phyloP scores from a whole-genome alignment of 2,329 filamentous ascomycete species.

The Dothistroma pini region DNA sequence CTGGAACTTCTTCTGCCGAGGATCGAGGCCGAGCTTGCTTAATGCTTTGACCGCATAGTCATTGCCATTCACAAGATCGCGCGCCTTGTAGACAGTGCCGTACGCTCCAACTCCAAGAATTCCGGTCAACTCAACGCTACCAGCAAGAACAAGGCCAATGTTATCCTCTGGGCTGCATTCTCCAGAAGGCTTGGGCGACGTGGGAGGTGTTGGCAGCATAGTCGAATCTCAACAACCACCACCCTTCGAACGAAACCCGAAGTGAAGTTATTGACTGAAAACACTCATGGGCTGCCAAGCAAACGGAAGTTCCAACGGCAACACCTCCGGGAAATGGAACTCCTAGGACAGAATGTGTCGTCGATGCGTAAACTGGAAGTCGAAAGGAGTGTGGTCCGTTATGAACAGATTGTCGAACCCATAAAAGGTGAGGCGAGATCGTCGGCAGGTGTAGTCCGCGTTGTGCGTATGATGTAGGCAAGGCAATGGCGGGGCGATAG shows the following conservation, averaged over 20 bases:
- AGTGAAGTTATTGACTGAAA: slow-evolving; percentile 12
- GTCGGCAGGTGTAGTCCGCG: slow-evolving; percentile 12
- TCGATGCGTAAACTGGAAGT: background rate
- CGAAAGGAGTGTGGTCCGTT: slow-evolving; percentile 9
- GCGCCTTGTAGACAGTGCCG: slow-evolving; percentile 88
- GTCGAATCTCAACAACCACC: slow-evolving; percentile 7
- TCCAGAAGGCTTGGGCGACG: slow-evolving; percentile 41
- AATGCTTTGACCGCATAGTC: slow-evolving; percentile 95
- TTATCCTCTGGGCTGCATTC: slow-evolving; percentile 68
- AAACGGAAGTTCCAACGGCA: slow-evolving; percentile 13
- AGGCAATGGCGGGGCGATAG: slow-evolving; percentile 24
- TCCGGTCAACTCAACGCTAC: slow-evolving; percentile 74
- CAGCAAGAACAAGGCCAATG: slow-evolving; percentile 77
- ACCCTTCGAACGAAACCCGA: background rate
- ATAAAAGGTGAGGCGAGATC: slow-evolving; percentile 19
- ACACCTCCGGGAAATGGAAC: slow-evolving; percentile 6
- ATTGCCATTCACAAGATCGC: slow-evolving; percentile 74
- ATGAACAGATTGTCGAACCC: slow-evolving; percentile 10
- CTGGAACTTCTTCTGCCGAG: slow-evolving; percentile 84
- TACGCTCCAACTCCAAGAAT: slow-evolving; percentile 94
- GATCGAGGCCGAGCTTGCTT: slow-evolving; percentile 88
- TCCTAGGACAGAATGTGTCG: slow-evolving; percentile 5
- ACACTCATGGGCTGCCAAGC: slow-evolving; percentile 21
- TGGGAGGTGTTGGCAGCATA: slow-evolving; percentile 51
- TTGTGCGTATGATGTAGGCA: slow-evolving; percentile 21